Evolutionary conservation across 768 basidiomycete species (phyloP), one percentile per base, ranked within the genome.

Genomic region (Lyophyllum semitale): DNA sequence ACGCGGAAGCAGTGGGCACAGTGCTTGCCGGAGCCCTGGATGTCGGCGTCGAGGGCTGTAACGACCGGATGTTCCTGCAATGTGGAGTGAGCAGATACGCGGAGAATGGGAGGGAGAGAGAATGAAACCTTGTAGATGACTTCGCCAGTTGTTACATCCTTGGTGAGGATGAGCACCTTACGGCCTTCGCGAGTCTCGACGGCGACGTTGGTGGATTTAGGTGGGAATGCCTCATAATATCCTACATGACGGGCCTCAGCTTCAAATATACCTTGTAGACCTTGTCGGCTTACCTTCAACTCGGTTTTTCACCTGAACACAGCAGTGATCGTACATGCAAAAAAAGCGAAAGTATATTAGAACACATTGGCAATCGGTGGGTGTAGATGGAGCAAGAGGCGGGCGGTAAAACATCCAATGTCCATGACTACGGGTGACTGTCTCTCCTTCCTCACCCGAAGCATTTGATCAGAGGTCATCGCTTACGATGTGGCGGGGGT

Each of bases 151-250:
- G 78, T 70, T 54, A 93, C 78, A 61, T 91, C 87, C 67, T 87
- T 85, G 54, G 74, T 79, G 27, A 84, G 83, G 30, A 91, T 75
- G 30, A 92, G 71, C 23, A 83, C 73, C 64, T 82, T 84, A 48
- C 79, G 81, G 48, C 69, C 64, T 64, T 68, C 64, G 50, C 71
- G 76, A 46, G 68, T 59, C 57, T 84, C 76, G 35, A 91, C 74
- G n/a, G 78, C 73, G 35, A 92, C 88, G 63, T 89, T 87, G 76
- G 78, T 84, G 26, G 73, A 76, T 67, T 84, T 84, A 27, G 84
- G 83, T n/a, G 91, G 91, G 77, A 93, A 94, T 54, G 69, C 68
- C 37, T 89, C 73, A 66, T 88, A 91, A 68, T 93, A 94, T 53
- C 85, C 91, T 92, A 68, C 70, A 37, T 25, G 44, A 41, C 44